These are phyloP conservation scores for Colletotrichum lindemuthianum DNA, from an alignment of 2,329 filamentous ascomycete species.

Conservation along the genomic window DNA sequence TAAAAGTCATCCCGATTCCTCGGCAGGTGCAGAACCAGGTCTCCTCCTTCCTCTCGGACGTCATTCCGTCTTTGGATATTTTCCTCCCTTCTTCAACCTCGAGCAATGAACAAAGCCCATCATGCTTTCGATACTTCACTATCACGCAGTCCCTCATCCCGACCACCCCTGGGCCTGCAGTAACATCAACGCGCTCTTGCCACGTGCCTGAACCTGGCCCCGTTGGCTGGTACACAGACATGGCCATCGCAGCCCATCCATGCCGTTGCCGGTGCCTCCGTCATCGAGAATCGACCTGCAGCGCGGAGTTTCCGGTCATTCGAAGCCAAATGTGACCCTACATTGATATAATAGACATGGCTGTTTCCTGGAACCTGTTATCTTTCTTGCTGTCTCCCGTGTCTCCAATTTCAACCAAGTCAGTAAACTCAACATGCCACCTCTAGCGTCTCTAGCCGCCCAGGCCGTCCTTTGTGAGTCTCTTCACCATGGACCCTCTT, in stretches of 20 bases:
- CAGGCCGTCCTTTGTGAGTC: slow-evolving; percentile 29
- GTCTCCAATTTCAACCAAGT: background rate
- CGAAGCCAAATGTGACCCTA: background rate
- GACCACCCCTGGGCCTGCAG: background rate
- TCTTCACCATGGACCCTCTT: background rate
- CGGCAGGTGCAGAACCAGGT: too few species aligned
- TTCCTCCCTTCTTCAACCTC: too few species aligned
- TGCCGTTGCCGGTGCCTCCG: background rate
- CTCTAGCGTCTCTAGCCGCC: slow-evolving; percentile 11
- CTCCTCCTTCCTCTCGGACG: too few species aligned
- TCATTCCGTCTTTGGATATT: too few species aligned
- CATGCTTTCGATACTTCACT: too few species aligned
- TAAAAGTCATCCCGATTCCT: too few species aligned
- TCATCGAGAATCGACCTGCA: slow-evolving; percentile 1
- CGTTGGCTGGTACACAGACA: slow-evolving; percentile 6
- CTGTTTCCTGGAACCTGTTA: background rate
- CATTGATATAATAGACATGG: slow-evolving; percentile 9
- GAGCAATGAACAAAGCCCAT: too few species aligned
- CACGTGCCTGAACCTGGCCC: slow-evolving; percentile 15
- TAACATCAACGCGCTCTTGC: background rate
- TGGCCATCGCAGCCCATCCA: background rate
- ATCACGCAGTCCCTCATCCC: background rate
- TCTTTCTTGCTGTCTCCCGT: background rate
- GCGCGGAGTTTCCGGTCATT: background rate
- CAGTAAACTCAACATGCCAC: slow-evolving; percentile 9